A percentile compares a stretch with the other conserved stretches of the same genome.
phyloP scores from a whole-genome alignment of 306 rosid species.

The Medicago lupulina region DNA sequence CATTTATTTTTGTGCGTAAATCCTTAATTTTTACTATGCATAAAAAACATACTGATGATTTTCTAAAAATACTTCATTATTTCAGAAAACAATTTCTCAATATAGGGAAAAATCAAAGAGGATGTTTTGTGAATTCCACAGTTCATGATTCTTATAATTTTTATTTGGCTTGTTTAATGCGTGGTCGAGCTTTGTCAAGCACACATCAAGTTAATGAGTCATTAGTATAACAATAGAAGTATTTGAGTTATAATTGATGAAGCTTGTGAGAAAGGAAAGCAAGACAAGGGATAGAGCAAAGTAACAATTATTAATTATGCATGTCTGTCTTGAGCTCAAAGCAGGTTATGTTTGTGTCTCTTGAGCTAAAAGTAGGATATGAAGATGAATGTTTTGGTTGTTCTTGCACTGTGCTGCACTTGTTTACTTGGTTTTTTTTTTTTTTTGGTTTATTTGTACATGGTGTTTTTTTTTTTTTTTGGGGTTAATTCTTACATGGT shows the following conservation, averaged over 20 bases:
- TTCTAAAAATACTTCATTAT: neutral
- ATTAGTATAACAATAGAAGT: neutral
- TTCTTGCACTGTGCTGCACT: slow-evolving; percentile 29
- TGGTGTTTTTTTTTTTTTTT: neutral
- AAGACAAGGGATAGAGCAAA: slow-evolving; percentile 1
- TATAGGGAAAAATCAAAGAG: neutral
- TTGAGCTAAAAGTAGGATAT: slow-evolving; percentile 5
- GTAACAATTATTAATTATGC: neutral
- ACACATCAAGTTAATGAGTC: neutral
- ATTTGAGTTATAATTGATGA: neutral
- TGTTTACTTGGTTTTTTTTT: neutral
- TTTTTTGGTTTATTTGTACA: neutral
- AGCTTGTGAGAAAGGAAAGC: neutral
- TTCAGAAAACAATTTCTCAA: neutral
- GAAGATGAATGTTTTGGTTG: slow-evolving; percentile 6
- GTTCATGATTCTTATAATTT: neutral
- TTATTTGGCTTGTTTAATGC: slow-evolving; percentile 10
- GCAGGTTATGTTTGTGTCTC: neutral
- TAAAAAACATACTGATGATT: neutral
- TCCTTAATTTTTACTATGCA: neutral
- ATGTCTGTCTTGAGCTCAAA: neutral
- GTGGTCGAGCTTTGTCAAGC: neutral
- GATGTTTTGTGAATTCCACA: neutral
- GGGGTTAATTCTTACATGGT: neutral
- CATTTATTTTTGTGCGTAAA: neutral